Base-by-base conservation (phyloP, 2,329 filamentous ascomycete genomes). In the Sarocladium strictum region DNA sequence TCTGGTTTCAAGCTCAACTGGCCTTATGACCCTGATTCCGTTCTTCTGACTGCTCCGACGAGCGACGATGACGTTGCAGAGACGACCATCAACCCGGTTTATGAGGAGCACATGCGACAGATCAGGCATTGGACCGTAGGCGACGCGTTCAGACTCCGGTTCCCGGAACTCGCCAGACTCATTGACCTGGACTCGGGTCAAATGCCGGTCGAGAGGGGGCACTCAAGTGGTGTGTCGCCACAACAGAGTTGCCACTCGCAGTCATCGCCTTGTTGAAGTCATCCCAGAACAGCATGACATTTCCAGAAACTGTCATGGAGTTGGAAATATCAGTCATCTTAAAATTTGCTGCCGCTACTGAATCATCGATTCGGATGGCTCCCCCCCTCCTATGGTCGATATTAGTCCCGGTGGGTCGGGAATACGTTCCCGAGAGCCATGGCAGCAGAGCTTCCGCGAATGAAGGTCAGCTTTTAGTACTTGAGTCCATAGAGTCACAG, bases 1-100 rank as follows among this genome's bases (percentile, higher is more conserved):
- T 62, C 64, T 12, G 64, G 64, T 38, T 65, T 67, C n/a, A 59
- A 58, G 26, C 54, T 68, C 19, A 65, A 62, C 53, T 68, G 65
- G 65, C 61, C 62, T 0, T 67, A 66, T 27, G 63, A 67, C 40
- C 63, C 63, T 7, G 57, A 60, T 0, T 60, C 63, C 4, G 63
- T 66, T 2, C 57, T 67, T 1, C 53, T 67, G 10, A 54, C 57
- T 9, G 40, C 56, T 1, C 60, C 57, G 2, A 53, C 58, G 11
- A 56, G 55, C 17, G 55, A 53, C 2, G 56, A 57, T 2, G 60
- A 56, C 17, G 56, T 55, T 1, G 54, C 61, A 1, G 58, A 62
- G 17, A 58, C 62, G 11, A 55, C 56, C 2, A 65, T 64, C 23
- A 67, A 67, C 53, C 65, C 65, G 1, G 62, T 67, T 15, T 67